Percentiles rank a stretch among this genome's conserved stretches.
Conservation (phyloP, 345 rosid genomes). For the Psidium guajava region DNA sequence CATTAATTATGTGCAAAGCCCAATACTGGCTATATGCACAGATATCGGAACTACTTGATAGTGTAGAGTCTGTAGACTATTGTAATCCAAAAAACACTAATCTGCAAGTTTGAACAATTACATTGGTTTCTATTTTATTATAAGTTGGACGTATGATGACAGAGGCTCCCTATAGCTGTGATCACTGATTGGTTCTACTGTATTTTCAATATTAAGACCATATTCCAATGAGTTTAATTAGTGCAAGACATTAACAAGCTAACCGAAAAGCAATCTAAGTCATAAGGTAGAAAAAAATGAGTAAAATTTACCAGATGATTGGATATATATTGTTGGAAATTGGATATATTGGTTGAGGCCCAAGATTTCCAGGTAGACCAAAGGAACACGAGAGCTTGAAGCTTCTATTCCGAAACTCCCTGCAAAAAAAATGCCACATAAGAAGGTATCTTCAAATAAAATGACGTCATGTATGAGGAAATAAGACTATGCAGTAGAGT, state of each 20-base stretch:
- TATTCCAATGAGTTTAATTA: neutral
- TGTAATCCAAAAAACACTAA: neutral
- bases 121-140: neutral
- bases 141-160: neutral
- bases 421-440: neutral
- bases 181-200: neutral
- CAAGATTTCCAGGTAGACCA: fast-evolving
- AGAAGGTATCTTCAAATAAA: neutral
- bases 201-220: neutral
- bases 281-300: neutral
- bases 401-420: fast-evolving
- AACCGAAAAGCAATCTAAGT: neutral
- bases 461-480: neutral
- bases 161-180: neutral
- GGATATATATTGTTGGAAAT: no score
- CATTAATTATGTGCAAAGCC: neutral
- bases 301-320: neutral
- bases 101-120: neutral
- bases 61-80: neutral
- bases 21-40: neutral
- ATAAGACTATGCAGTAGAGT: neutral
- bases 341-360: neutral
- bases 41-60: neutral
- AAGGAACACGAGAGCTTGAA: neutral
- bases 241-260: neutral